A percentile compares a stretch with the other conserved stretches of the same genome.
Conservation (phyloP, 2,329 filamentous ascomycete genomes). For the Chrysoporthe deuterocubensis region DNA sequence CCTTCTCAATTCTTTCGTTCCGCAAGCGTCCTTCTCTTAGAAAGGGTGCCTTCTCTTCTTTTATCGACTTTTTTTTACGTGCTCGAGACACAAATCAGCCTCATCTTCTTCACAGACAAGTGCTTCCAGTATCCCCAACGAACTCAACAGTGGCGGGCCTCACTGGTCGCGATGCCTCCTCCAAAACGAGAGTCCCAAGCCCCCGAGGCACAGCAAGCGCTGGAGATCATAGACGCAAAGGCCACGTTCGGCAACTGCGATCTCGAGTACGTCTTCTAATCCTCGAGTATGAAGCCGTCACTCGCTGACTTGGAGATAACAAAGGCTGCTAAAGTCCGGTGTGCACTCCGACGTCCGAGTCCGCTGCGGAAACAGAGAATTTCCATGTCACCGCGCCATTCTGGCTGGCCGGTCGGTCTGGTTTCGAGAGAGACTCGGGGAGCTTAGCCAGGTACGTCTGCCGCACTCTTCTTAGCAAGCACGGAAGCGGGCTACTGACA, state of each 20-base stretch:
- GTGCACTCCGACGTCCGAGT: slow-evolving; percentile 7
- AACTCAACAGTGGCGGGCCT: neutral
- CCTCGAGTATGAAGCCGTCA: neutral
- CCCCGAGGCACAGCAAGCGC: neutral
- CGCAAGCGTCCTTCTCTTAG: neutral
- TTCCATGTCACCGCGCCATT: slow-evolving; percentile 15
- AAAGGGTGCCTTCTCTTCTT: too few relatives aligned
- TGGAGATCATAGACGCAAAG: neutral
- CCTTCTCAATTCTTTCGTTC: neutral
- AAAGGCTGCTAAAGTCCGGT: slow-evolving; percentile 12
- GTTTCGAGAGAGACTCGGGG: slow-evolving; percentile 7
- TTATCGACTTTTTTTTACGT: neutral
- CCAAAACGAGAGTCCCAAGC: slow-evolving; percentile 1
- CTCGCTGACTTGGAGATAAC: neutral
- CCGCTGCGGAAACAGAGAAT: neutral
- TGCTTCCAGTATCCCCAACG: neutral
- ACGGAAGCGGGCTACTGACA: neutral
- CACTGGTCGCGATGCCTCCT: neutral
- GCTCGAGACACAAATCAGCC: neutral
- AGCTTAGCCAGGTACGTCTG: neutral
- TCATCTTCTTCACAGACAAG: neutral
- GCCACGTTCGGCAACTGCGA: slow-evolving; percentile 10
- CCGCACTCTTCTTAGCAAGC: accelerated
- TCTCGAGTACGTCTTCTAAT: neutral
- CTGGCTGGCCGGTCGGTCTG: neutral